Base-by-base conservation (phyloP, 176 grass and related monocot species). In the Raddia distichophylla region DNA sequence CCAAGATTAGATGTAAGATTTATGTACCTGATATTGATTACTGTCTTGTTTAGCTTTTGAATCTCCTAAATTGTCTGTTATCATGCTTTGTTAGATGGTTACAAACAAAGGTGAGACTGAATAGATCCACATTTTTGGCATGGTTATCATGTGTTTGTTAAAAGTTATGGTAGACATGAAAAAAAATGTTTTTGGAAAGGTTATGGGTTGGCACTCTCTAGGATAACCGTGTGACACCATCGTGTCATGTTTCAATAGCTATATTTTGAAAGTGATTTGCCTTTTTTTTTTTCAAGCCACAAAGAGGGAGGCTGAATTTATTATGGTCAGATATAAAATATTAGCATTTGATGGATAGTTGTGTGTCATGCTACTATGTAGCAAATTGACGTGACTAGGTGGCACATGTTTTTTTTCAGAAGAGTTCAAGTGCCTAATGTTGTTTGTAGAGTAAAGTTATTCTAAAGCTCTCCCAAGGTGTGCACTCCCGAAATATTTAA, bases 391-490 rank as follows among this genome's bases (percentile, higher is more conserved):
- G 9, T 56, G 67, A 67, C 34, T 35, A 55, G 33, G 80, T 67
- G 62, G 49, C 27, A 68, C 33, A 54, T 75, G 68, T 58, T 33
- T 68, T 45, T 19, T 43, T 52, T 80, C 16, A 64, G 47, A 48
- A 58, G 47, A 56, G 2, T 22, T 69, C 7, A 84, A 37, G 44
- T 80, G 63, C 51, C 33, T 72, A 48, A 4, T 75, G 7, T 5
- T 59, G 32, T 77, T 85, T 71, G 18, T 77, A 17, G n/a, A 66
- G 37, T 50, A 49, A 89, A 18, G 57, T 80, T 81, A n/a, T 81
- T 94, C 92, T 50, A 98, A 94, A 83, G 90, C 91, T 77, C 87
- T 98, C 42, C 95, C 95, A 81, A 94, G 92, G 84, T 94, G 90
- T 84, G 78, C 88, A n/a, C 84, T 95, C 71, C 95, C 90, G 5